Evolutionary conservation across 306 rosid genomes (phyloP).

Genomic region (Castanospermum australe): DNA sequence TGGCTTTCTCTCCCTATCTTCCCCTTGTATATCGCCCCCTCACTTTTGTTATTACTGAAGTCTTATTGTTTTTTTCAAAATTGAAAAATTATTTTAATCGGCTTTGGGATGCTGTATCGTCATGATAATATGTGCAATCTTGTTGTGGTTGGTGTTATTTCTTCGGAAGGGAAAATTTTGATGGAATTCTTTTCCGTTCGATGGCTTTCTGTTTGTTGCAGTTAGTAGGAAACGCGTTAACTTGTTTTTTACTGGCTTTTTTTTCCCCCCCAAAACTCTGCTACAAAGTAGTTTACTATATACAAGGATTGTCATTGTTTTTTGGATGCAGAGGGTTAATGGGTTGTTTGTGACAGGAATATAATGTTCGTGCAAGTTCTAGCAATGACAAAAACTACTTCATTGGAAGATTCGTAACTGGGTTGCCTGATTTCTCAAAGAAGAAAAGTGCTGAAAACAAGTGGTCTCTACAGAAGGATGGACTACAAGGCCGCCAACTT

Average conservation of each 20-base stretch:
- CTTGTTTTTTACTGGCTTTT: too few species aligned
- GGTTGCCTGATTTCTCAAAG: constrained; percentile 88
- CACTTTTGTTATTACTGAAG: background rate
- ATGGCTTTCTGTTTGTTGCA: background rate
- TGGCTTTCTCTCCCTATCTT: constrained; percentile 12
- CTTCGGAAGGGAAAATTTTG: background rate
- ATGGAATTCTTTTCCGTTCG: background rate
- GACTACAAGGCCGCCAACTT: constrained; percentile 78
- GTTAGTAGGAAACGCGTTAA: background rate
- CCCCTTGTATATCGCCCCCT: background rate
- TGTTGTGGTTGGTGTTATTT: background rate
- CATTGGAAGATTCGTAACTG: constrained; percentile 77
- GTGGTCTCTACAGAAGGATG: constrained; percentile 85
- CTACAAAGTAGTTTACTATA: background rate
- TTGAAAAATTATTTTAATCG: too few species aligned
- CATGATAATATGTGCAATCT: too few species aligned
- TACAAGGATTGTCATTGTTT: background rate
- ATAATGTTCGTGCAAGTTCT: constrained; percentile 84
- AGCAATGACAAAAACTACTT: constrained; percentile 69
- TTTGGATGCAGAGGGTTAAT: background rate
- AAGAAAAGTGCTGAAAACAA: constrained; percentile 86
- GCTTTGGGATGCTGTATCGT: too few species aligned
- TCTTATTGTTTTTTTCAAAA: too few species aligned
- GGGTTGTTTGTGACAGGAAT: constrained; percentile 52
- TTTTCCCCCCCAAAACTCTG: too few species aligned